Conservation (phyloP, 2,329 filamentous ascomycete species). For the Aspergillus fumigatus region DNA sequence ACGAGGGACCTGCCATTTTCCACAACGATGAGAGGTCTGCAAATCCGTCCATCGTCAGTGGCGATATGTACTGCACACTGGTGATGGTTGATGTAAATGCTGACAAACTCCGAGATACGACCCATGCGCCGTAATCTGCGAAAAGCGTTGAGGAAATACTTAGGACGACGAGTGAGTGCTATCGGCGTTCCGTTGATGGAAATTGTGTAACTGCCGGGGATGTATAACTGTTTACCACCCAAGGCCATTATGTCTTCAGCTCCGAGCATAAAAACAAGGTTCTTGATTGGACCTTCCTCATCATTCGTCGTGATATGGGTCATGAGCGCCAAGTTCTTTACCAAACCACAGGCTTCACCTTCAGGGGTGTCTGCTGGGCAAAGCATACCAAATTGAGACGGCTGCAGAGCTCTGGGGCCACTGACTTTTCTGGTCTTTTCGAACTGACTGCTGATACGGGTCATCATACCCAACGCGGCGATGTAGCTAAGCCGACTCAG, state of each 20-base stretch:
- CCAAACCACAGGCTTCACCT: conserved; percentile 94
- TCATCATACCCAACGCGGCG: conserved; percentile 98
- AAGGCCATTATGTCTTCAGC: conserved; percentile 76
- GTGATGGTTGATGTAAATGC: conserved; percentile 92
- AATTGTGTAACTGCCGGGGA: conserved; percentile 77
- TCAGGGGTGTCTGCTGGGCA: conserved; percentile 97
- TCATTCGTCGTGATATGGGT: conserved; percentile 98
- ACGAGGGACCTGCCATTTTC: conserved; percentile 82
- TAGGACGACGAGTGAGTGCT: conserved; percentile 79
- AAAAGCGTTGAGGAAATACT: conserved; percentile 79
- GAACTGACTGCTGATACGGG: conserved; percentile 94
- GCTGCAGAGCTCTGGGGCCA: conserved; percentile 90
- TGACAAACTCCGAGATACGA: conserved; percentile 91
- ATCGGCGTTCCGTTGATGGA: conserved; percentile 95
- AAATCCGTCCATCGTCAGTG: conserved; percentile 95
- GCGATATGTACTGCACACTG: conserved; percentile 90
- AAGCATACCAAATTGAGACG: conserved; percentile 97
- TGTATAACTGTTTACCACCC: conserved; percentile 81
- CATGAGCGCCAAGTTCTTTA: conserved; percentile 98
- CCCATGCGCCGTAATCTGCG: conserved; percentile 82
- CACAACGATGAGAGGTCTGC: conserved; percentile 90
- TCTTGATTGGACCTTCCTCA: conserved; percentile 83
- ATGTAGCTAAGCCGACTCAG: conserved; percentile 95
- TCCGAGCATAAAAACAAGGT: conserved; percentile 81
- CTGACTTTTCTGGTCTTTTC: conserved; percentile 97